Evolutionary conservation across 495 filamentous ascomycete genomes (phyloP).

Genomic region (Glonium stellatum): DNA sequence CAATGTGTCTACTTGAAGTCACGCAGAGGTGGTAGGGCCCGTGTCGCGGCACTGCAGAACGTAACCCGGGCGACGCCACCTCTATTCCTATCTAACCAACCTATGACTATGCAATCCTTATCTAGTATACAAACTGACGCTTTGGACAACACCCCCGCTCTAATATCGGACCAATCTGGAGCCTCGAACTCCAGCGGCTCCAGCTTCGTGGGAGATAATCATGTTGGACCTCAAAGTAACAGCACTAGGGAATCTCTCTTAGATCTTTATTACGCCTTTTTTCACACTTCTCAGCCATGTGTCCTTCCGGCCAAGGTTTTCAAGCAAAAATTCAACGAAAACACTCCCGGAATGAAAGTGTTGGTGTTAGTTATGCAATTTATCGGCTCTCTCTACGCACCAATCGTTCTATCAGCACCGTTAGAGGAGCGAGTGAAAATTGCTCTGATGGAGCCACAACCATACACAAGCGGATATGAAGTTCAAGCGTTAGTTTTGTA

Average conservation of each 20-base stretch:
- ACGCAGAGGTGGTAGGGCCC: constrained; percentile 12
- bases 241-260: constrained; percentile 12
- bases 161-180: no score
- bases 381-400: constrained; percentile 57
- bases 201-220: no score
- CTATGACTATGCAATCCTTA: no score
- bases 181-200: no score
- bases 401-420: constrained; percentile 26
- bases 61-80: no score
- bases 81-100: no score
- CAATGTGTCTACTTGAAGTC: constrained; percentile 22
- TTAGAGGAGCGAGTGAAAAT: constrained; percentile 8
- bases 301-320: constrained; percentile 43
- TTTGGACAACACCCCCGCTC: no score
- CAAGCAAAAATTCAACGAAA: background rate
- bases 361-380: constrained; percentile 59
- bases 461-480: constrained; percentile 2
- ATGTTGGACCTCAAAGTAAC: no score
- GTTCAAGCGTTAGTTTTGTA: constrained; percentile 72
- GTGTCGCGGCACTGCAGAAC: no score
- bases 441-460: background rate
- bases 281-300: constrained; percentile 64
- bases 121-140: no score
- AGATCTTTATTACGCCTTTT: constrained; percentile 33
- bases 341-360: background rate